Evolutionary conservation across 2,329 filamentous ascomycete genomes (phyloP).

Genomic region (Endothia cerciana): DNA sequence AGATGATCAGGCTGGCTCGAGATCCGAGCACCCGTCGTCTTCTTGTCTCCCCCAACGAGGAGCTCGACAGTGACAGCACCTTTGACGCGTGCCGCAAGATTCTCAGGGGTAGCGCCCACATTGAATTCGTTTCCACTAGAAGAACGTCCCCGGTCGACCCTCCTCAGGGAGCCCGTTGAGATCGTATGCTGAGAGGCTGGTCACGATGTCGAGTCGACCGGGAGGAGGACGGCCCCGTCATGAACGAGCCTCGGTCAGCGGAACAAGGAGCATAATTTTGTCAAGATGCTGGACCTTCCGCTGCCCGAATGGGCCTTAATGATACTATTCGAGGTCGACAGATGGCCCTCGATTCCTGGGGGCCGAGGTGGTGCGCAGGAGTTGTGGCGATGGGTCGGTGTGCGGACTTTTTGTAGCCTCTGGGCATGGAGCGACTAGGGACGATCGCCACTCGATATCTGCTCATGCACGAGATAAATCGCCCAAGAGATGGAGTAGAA

Average conservation of each 20-base stretch:
- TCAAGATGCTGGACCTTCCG: background rate
- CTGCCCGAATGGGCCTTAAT: background rate
- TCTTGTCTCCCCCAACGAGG: background rate
- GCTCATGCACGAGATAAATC: too few species aligned
- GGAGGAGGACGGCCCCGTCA: slow-evolving; percentile 1
- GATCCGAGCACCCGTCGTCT: too few species aligned
- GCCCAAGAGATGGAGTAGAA: too few species aligned
- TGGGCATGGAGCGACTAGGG: too few species aligned
- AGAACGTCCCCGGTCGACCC: background rate
- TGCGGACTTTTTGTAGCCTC: too few species aligned
- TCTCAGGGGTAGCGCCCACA: background rate
- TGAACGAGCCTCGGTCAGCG: background rate
- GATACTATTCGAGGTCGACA: background rate
- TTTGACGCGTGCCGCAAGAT: background rate
- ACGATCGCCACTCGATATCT: too few species aligned
- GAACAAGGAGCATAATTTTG: background rate
- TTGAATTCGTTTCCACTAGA: background rate
- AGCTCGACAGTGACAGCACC: background rate
- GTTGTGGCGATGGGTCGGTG: too few species aligned
- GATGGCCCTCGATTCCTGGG: background rate
- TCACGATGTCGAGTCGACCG: background rate
- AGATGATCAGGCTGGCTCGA: too few species aligned
- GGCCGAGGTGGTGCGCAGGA: background rate
- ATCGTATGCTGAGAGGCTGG: background rate
- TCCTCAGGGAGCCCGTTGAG: background rate